A percentile compares a stretch with the other conserved stretches of the same genome.
phyloP scores from a whole-genome alignment of 768 basidiomycete genomes.

The Boletellus emodensis region DNA sequence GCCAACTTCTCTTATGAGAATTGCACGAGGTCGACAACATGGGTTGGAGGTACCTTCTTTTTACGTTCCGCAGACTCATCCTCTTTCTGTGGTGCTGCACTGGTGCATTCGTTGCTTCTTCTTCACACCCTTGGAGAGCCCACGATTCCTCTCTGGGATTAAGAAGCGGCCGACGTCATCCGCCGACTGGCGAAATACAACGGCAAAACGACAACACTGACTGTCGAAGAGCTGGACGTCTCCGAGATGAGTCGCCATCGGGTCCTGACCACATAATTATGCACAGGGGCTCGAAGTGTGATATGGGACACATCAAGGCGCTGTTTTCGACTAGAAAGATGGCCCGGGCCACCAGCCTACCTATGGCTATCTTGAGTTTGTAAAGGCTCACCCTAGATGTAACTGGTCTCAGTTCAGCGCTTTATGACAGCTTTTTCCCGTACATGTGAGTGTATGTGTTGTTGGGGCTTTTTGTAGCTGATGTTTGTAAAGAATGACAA shows the following conservation, averaged over 20 bases:
- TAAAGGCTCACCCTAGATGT: constrained; percentile 55
- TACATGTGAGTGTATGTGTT: constrained; percentile 39
- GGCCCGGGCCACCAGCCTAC: constrained; percentile 60
- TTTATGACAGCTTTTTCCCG: constrained; percentile 55
- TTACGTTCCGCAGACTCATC: constrained; percentile 49
- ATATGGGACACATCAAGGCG: constrained; percentile 45
- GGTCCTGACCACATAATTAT: constrained; percentile 22
- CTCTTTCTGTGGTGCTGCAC: constrained; percentile 54
- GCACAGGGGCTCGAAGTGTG: constrained; percentile 42
- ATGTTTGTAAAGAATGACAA: constrained; percentile 43
- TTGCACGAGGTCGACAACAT: constrained; percentile 47
- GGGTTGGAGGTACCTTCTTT: constrained; percentile 62
- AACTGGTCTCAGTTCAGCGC: constrained; percentile 70
- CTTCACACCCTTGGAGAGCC: constrained; percentile 54
- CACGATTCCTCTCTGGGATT: constrained; percentile 52
- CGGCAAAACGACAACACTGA: constrained; percentile 39
- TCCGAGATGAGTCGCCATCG: constrained; percentile 6
- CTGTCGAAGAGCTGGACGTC: constrained; percentile 39
- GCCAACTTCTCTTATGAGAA: constrained; percentile 48
- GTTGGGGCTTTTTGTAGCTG: background rate
- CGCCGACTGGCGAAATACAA: constrained; percentile 51
- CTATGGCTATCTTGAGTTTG: constrained; percentile 46
- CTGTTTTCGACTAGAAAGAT: constrained; percentile 62
- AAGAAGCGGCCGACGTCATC: constrained; percentile 49
- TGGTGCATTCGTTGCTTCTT: constrained; percentile 47